Evolutionary conservation across 2,329 filamentous ascomycete genomes (phyloP), one percentile per base, ranked within the genome.

Genomic region (Pyrenochaeta sp.): DNA sequence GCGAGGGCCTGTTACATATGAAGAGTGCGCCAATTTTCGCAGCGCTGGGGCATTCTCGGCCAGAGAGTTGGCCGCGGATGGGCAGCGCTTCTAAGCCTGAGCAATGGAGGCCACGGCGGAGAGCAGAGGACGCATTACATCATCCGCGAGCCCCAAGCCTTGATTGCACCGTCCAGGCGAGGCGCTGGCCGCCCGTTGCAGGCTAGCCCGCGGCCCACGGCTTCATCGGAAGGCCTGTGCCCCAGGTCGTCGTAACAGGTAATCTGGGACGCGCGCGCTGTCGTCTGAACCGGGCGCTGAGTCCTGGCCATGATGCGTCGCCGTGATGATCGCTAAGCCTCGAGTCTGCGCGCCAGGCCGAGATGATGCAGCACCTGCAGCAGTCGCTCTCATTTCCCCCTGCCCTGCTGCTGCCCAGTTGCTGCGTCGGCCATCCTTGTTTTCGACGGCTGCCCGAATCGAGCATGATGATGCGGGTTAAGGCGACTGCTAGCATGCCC

Each of bases 111-210:
- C 37, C 39, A 19, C 34, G 29, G 42, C 54, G 54, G 53, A 44
- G n/a, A n/a, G n/a, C n/a, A n/a, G n/a, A n/a, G n/a, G 43, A 49
- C 47, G 46, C 48, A 60, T 62, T 57, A 68, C 61, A 63, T 68
- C 63, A 67, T 55, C 34, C 36, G n/a, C 35, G 13, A 41, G 31
- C 43, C 40, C 27, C 48, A 44, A 45, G 38, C 30, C 43, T 24
- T 31, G 36, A 54, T 54, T 45, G 43, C 55, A 41, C 41, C 41
- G 41, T 47, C 41, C 55, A 58, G 53, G 52, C 9, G 19, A 18
- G 52, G 50, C 42, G 30, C 37, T 41, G 53, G 35, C 38, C 45
- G 41, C 60, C 47, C 32, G 40, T 48, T 55, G 42, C 45, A 40
- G 53, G 26, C 40, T 61, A 61, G 60, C 48, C 37, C 42, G 44